Conservation (phyloP, 1,284 basidiomycete species). For the Cutaneotrichosporon arboriforme region DNA sequence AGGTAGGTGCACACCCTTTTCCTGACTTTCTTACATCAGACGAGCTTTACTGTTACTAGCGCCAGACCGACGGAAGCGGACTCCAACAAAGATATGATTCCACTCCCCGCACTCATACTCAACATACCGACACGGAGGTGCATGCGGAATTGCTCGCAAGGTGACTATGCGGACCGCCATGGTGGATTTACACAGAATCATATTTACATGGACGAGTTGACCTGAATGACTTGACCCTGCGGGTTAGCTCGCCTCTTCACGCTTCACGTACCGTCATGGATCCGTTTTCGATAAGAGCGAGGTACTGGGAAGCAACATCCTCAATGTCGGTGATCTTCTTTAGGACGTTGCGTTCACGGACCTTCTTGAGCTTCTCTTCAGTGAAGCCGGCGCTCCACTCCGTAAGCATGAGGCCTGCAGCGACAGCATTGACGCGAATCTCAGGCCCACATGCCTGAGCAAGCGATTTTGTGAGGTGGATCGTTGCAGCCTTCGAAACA, state of each 20-base stretch:
- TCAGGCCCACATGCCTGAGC: constrained; percentile 22
- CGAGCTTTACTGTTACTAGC: no score
- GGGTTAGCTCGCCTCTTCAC: not conserved
- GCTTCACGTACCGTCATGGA: constrained; percentile 1
- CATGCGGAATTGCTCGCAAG: no score
- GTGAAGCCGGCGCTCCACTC: constrained; percentile 24
- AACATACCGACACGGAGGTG: no score
- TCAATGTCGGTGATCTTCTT: constrained; percentile 13
- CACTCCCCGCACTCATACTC: no score
- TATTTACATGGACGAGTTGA: constrained; percentile 4
- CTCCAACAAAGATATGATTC: no score
- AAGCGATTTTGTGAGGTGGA: constrained; percentile 24
- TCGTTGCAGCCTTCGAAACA: constrained; percentile 23
- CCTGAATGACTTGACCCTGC: constrained; percentile 1
- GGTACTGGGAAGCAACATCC: constrained; percentile 12
- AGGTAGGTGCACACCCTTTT: no score
- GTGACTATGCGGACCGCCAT: no score
- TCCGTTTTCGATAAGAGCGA: constrained; percentile 1
- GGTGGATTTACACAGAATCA: no score
- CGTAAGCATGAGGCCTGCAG: constrained; percentile 23
- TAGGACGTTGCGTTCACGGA: constrained; percentile 10
- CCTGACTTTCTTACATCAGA: no score
- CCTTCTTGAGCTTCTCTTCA: constrained; percentile 13
- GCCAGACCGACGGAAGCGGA: no score
- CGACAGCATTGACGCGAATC: constrained; percentile 23